Evolutionary conservation across 2,329 filamentous ascomycete species (phyloP), one percentile per base, ranked within the genome.

Genomic region (Fusarium caatingaense): DNA sequence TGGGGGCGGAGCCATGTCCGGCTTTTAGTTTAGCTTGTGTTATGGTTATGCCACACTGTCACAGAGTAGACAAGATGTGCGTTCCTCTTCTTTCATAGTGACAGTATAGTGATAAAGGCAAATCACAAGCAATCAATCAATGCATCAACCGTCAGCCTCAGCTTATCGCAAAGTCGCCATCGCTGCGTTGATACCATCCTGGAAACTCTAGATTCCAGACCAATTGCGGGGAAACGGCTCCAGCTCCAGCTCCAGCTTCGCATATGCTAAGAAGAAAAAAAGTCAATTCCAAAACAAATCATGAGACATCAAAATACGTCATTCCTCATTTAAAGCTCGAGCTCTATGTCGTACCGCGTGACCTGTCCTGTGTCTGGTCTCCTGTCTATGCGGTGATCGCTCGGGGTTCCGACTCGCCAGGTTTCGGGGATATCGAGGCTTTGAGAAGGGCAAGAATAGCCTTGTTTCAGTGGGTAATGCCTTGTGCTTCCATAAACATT

Each of bases 391-490:
- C 62, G 63, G 67, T 34, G 63, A 60, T 70, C 44, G 27, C 50
- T 70, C 67, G 67, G 67, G 55, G 27, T 64, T 69, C 67, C 67
- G 57, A 70, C 41, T 45, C 34, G 40, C 42, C 13, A 53, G 32
- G 28, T 32, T 20, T 64, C 65, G 67, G 67, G 37, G 58, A 64
- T 70, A 67, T 69, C 45, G 32, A 70, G 66, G 61, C 20, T 56
- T 70, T 56, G 60, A 30, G 40, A 18, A 30, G 12, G 53, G 28
- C 42, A 64, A 28, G 53, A 62, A 56, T 42, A 44, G 50, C 46
- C 56, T 44, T 53, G 62, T 67, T 55, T 70, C 62, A 64, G 34
- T 68, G 45, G 48, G 25, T 47, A 21, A 40, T 57, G 34, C 34
- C 40, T 41, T 54, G 56, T 62, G 41, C 15, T 56, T 20, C 37